Conservation (phyloP, 1,284 basidiomycete species). For the Papiliotrema terrestris region DNA sequence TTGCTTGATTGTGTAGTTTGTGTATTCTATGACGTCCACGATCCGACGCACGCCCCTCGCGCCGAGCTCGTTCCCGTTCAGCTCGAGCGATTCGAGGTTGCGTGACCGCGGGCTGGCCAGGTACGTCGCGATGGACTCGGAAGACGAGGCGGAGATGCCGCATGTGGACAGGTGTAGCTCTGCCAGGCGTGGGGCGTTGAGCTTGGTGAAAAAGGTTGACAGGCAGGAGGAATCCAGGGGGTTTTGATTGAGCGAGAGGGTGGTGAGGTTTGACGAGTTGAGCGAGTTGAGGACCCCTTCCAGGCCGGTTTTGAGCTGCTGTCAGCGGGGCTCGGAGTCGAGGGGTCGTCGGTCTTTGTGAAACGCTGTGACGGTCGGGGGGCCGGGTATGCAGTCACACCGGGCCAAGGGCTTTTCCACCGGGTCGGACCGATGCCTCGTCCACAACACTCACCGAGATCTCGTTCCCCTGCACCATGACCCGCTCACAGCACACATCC, state of each 20-base stretch:
- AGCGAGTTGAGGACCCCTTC: conserved; percentile 26
- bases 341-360: too few species aligned
- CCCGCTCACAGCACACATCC: conserved; percentile 27
- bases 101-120: conserved; percentile 24
- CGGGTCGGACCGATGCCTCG: neutral
- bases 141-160: conserved; percentile 15
- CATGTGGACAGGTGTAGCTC: conserved; percentile 39
- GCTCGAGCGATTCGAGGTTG: conserved; percentile 27
- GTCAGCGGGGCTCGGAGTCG: conserved; percentile 11
- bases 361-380: too few species aligned
- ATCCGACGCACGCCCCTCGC: conserved; percentile 25
- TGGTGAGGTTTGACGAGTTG: conserved; percentile 26
- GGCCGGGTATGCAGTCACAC: too few species aligned
- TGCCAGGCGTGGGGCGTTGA: conserved; percentile 25
- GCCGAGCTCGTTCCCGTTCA: conserved; percentile 41
- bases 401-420: too few species aligned
- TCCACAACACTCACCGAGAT: conserved; percentile 33
- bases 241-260: conserved; percentile 36
- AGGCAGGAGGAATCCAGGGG: conserved; percentile 18
- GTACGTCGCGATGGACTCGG: conserved; percentile 16
- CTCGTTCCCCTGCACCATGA: conserved; percentile 34
- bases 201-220: conserved; percentile 18
- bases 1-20: conserved; percentile 28
- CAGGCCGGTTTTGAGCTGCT: conserved; percentile 18
- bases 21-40: conserved; percentile 31